Base-by-base conservation (phyloP, 139 green algal genomes). In the Tetradesmus lagerheimii region DNA sequence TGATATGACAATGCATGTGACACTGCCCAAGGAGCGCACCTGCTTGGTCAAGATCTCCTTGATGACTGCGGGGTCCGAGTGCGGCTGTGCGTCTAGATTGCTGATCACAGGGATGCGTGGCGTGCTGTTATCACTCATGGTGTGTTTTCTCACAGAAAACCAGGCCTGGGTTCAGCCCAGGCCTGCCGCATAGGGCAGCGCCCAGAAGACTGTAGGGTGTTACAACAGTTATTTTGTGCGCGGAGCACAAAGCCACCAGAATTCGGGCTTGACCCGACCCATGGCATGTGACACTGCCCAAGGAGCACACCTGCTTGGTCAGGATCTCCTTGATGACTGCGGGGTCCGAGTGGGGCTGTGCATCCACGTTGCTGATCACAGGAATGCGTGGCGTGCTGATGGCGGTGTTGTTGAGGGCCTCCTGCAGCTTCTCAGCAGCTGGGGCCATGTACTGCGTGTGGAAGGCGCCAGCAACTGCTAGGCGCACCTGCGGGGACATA, bases 291-390 rank as follows among this genome's bases (percentile, higher is more conserved):
- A n/a, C n/a, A 29, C 23, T 43, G 29, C 14, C 6, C n/a, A n/a
- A 74, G 45, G 14, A 18, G 25, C 67, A 0, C 77, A 98, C 95
- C 96, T 99, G 98, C 89, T 94, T 93, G 0, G 96, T 95, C 50
- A 99, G 94, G 90, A 99, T 99, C 16, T 91, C 88, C 84, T 97
- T 97, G 95, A 99, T 99, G 15, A 64, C 90, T 0, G 95, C 96
- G 16, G 98, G 98, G 95, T 99, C 98, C 2, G 94, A 96, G 96
- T 99, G 98, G 3, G 98, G 96, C 94, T 95, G 79, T 25, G 95
- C 97, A 91, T 99, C 98, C 25, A 99, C 98, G 93, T 99, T 99
- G 88, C 96, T 99, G 77, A 99, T 95, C 18, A 99, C 97, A 14
- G 98, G 98, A 88, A 99, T 99, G 83, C 96, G 95, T 20, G 98